Evolutionary conservation across 164 flowering plant genomes (phyloP).

Genomic region (Kalanchoe fedtschenkoi): DNA sequence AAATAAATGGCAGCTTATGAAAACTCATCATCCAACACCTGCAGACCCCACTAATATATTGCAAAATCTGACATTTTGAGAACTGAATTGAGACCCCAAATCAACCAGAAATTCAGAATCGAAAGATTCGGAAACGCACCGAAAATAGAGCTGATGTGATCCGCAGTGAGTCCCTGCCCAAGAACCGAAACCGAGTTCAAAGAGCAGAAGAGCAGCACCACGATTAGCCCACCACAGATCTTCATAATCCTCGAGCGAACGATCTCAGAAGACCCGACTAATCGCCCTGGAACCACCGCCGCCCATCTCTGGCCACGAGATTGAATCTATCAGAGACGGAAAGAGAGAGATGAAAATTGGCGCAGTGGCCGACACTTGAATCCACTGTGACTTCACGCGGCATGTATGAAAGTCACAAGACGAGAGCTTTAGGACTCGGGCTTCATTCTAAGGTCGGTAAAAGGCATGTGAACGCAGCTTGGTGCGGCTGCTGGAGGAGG

Average conservation of each 20-base stretch:
- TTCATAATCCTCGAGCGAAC: background rate
- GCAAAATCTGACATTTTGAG: too few species aligned
- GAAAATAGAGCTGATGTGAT: slow-evolving; percentile 1
- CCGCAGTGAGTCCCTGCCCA: background rate
- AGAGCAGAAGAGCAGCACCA: background rate
- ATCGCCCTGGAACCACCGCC: too few species aligned
- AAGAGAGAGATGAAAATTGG: background rate
- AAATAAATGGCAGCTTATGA: background rate
- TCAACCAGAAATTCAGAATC: background rate
- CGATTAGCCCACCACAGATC: background rate
- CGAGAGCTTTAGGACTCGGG: too few species aligned
- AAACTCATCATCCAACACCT: too few species aligned
- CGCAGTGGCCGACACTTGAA: background rate
- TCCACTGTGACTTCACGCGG: background rate
- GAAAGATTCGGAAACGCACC: background rate
- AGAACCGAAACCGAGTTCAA: background rate
- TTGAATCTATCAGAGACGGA: background rate
- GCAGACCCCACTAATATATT: too few species aligned
- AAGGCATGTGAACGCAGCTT: slow-evolving; percentile 5
- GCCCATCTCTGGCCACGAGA: too few species aligned
- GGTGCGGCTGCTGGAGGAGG: background rate
- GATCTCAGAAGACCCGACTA: background rate
- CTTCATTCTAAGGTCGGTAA: background rate
- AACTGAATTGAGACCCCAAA: too few species aligned
- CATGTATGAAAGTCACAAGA: too few species aligned